Conservation (phyloP, 1,139 yeast species). For the Taiozyma sp. region DNA sequence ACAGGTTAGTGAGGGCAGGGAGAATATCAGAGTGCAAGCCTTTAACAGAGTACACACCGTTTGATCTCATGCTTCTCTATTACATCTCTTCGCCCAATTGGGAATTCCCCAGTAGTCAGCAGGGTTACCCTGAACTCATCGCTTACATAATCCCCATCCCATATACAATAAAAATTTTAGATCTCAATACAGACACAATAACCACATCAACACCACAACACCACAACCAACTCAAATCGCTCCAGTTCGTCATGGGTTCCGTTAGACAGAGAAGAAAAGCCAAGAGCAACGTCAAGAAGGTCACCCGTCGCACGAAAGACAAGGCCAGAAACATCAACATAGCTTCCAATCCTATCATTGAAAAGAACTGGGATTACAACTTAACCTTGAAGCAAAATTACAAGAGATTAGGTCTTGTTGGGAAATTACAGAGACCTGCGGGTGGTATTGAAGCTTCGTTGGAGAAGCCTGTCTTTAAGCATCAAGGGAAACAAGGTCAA, state of each 20-base stretch:
- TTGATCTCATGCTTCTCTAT: too few species aligned
- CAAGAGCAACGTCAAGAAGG: slow-evolving; percentile 62
- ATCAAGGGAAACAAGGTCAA: slow-evolving; percentile 20
- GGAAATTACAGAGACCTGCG: slow-evolving; percentile 58
- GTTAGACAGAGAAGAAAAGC: slow-evolving; percentile 87
- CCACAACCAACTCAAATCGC: too few species aligned
- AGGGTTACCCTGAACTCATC: not conserved
- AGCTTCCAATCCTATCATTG: slow-evolving; percentile 73
- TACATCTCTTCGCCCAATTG: not conserved
- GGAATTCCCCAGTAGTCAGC: not conserved
- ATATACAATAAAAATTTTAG: not conserved
- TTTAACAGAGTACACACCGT: too few species aligned
- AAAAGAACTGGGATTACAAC: slow-evolving; percentile 83
- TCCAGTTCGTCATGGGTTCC: slow-evolving; percentile 46
- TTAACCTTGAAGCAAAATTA: slow-evolving; percentile 82
- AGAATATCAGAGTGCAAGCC: too few species aligned
- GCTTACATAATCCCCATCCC: not conserved
- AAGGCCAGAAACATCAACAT: slow-evolving; percentile 60
- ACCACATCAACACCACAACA: too few species aligned
- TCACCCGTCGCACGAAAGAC: slow-evolving; percentile 64
- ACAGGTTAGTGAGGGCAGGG: too few species aligned
- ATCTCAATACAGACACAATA: not conserved
- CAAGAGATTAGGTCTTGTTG: slow-evolving; percentile 65
- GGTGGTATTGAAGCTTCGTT: slow-evolving; percentile 62
- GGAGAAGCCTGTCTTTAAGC: slow-evolving; percentile 30